These are phyloP conservation scores for Schwanniomyces vanrijiae DNA, from an alignment of 805 yeast genomes.

Conservation along the genomic window DNA sequence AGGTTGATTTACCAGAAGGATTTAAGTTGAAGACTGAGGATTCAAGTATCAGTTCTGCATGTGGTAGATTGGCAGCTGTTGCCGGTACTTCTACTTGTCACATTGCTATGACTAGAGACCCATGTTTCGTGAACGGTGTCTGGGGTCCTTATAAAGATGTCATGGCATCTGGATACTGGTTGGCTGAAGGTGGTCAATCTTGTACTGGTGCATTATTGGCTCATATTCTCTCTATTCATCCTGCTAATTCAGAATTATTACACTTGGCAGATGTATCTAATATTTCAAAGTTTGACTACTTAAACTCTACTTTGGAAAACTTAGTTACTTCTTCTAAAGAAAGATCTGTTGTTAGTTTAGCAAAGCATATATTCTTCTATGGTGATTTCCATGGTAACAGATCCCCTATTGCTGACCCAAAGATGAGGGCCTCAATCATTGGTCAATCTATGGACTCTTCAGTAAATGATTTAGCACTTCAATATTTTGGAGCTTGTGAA, in stretches of 20 bases:
- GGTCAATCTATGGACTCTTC: conserved; percentile 93
- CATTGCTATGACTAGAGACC: conserved; percentile 78
- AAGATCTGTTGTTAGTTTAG: conserved; percentile 76
- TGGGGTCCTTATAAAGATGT: conserved; percentile 99
- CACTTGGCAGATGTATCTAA: conserved; percentile 66
- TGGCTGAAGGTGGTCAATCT: conserved; percentile 99
- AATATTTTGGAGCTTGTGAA: conserved; percentile 92
- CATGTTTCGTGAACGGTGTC: conserved; percentile 91
- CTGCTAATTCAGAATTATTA: conserved; percentile 75
- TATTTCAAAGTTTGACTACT: conserved; percentile 75
- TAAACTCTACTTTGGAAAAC: conserved; percentile 73
- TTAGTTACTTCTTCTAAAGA: conserved; percentile 55
- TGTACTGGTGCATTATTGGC: conserved; percentile 94
- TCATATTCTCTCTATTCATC: conserved; percentile 84
- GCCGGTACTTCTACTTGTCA: conserved; percentile 99
- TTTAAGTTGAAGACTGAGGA: conserved; percentile 46
- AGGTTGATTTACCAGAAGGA: conserved; percentile 58
- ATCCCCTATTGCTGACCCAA: conserved; percentile 95
- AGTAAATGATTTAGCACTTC: conserved; percentile 78
- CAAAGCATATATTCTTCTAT: conserved; percentile 84
- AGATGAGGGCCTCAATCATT: conserved; percentile 87
- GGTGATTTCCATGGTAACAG: conserved; percentile 97
- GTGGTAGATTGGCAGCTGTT: conserved; percentile 92
- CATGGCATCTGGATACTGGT: conserved; percentile 86
- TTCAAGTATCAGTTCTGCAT: conserved; percentile 54